Conservation (phyloP, 305 asterid genomes). For the Plantago rigida region DNA sequence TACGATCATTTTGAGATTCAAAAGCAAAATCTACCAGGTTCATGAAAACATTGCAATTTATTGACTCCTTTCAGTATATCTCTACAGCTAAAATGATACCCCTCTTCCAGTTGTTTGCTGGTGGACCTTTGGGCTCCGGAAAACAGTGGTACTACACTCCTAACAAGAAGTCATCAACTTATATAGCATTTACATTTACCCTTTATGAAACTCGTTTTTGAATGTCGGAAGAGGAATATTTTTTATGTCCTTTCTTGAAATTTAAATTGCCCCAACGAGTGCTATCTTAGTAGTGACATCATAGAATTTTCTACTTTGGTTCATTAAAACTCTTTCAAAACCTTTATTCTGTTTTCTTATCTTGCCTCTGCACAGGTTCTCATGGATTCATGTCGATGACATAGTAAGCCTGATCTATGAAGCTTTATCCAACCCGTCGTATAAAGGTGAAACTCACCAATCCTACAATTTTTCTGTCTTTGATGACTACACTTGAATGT, state of each 20-base stretch:
- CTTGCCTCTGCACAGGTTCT: slow-evolving; percentile 56
- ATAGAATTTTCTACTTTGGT: no score
- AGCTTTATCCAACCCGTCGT: slow-evolving; percentile 67
- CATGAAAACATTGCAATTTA: not conserved
- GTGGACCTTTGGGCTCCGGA: slow-evolving; percentile 93
- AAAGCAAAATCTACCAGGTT: no score
- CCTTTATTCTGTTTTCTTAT: not conserved
- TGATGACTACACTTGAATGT: no score
- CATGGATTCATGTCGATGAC: slow-evolving; percentile 94
- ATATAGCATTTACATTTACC: no score
- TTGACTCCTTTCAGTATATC: slow-evolving; percentile 5
- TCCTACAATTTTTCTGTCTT: no score
- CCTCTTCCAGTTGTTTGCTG: slow-evolving; percentile 79
- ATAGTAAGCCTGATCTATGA: slow-evolving; percentile 66
- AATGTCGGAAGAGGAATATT: no score
- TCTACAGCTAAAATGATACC: slow-evolving; percentile 89
- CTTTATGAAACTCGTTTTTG: no score
- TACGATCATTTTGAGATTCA: not conserved
- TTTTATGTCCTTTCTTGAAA: no score
- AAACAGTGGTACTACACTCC: slow-evolving; percentile 55
- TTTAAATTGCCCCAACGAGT: no score
- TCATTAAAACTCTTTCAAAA: not conserved
- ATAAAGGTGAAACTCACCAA: slow-evolving; percentile 41
- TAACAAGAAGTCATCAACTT: no score
- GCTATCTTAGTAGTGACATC: no score